phyloP scores from a whole-genome alignment of 805 yeast species.

The Peterozyma toletana region DNA sequence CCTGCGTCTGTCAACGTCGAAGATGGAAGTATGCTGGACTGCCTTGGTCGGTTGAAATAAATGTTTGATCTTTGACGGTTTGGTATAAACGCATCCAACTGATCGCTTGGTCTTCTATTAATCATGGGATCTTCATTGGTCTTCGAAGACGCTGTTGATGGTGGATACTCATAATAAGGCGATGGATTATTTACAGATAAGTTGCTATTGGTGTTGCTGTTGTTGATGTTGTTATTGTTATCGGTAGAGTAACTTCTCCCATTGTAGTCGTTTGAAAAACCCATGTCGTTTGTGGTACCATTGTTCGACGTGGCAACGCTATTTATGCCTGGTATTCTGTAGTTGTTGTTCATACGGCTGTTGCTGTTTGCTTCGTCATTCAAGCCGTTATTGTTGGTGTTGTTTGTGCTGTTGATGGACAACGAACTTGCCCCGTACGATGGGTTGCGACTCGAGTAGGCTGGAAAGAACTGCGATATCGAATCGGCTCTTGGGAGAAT shows the following conservation, averaged over 20 bases:
- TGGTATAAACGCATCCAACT: slow-evolving; percentile 39
- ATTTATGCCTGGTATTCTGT: neutral
- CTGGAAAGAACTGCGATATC: slow-evolving; percentile 4
- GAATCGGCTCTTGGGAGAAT: slow-evolving; percentile 6
- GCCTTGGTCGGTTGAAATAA: slow-evolving; percentile 19
- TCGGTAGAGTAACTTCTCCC: slow-evolving; percentile 5
- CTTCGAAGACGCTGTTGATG: slow-evolving; percentile 1
- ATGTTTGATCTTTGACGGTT: slow-evolving; percentile 17
- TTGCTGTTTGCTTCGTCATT: neutral
- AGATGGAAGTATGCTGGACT: slow-evolving; percentile 22
- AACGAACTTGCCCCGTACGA: neutral
- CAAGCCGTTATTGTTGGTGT: neutral
- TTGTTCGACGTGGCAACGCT: neutral
- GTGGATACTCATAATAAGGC: neutral
- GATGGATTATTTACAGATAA: too few species aligned
- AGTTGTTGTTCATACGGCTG: neutral
- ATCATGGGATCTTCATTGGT: slow-evolving; percentile 16
- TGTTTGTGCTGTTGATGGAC: neutral
- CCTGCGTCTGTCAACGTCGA: slow-evolving; percentile 16
- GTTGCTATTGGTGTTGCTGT: neutral
- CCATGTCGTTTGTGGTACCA: neutral
- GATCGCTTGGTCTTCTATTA: slow-evolving; percentile 40
- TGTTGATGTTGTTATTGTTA: neutral
- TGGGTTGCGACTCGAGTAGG: too few species aligned
- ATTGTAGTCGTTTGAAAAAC: neutral